Evolutionary conservation across 2,329 filamentous ascomycete species (phyloP), one percentile per base, ranked within the genome.

Genomic region (Sclerotinia nivalis): DNA sequence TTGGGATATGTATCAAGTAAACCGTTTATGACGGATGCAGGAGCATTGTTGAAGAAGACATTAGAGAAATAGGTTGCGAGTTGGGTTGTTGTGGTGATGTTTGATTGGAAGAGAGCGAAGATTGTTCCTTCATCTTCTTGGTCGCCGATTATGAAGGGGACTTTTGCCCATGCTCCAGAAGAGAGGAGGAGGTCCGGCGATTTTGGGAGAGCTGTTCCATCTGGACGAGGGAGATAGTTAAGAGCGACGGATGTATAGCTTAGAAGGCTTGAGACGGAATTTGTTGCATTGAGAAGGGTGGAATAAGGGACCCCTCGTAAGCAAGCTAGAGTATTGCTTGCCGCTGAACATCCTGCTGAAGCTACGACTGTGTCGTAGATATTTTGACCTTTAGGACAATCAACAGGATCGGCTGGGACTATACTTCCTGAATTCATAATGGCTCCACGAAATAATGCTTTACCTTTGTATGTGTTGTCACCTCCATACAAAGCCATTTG

Each of bases 51-150:
- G 82, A 93, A 93, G 81, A 87, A 91, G 65, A 87, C 73, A 0
- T 80, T 77, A 1, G 80, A 75, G 31, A 96, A 80, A 76, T 95
- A 95, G 25, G 84, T 80, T 47, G 88, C 83, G 0, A 94, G 74
- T 8, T 87, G 80, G 1, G 80, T 80, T 0, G 84, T 87, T 1
- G 84, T 90, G 13, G 87, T 91, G 65, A 94, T 81, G 77, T 93
- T 92, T 45, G 80, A 77, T 73, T 92, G 90, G 78, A 90, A 89
- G 47, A 94, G 82, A 7, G 88, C 83, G 77, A 94, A 93, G 2
- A 94, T 79, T 0, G 91, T 93, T 31, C 91, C 91, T 79, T 95
- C 92, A 76, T 95, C 92, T 81, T 94, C 91, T 79, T 93, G 91
- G 76, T 93, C 86, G 56, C 92, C 91, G 58, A 91, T 85, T 67